Conservation (phyloP, 192 early-diverging fungal species). For the Phlyctochytrium bullatum region DNA sequence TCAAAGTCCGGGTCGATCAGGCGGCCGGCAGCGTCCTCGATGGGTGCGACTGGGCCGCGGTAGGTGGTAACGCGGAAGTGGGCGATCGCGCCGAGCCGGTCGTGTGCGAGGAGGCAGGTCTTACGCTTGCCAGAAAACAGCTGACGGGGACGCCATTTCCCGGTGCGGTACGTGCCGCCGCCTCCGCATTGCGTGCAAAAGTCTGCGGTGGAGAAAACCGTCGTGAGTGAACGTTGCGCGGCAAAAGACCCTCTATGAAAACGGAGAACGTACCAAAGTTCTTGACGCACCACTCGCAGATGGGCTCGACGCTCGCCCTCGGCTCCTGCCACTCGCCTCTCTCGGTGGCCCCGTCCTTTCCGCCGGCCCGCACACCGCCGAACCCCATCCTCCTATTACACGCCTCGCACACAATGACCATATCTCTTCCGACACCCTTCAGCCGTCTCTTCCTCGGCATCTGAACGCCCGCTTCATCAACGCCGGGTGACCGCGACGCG, state of each 20-base stretch:
- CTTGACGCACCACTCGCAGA: background rate
- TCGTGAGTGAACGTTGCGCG: too few relatives aligned
- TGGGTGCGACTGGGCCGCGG: background rate
- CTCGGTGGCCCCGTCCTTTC: background rate
- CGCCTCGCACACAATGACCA: background rate
- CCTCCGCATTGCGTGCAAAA: conserved; percentile 46
- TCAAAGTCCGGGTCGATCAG: background rate
- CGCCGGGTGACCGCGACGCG: background rate
- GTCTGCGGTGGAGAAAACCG: too few relatives aligned
- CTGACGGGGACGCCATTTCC: conserved; percentile 36
- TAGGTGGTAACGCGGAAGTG: background rate
- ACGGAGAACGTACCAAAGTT: background rate
- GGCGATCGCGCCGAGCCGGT: conserved; percentile 4
- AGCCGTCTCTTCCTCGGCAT: background rate
- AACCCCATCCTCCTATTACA: conserved; percentile 5
- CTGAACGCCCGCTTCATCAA: background rate
- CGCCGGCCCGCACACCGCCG: background rate
- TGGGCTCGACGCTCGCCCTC: background rate
- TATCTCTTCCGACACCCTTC: background rate
- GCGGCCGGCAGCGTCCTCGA: background rate
- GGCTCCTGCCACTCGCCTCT: too few relatives aligned
- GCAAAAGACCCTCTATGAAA: too few relatives aligned
- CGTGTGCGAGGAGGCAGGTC: conserved; percentile 29
- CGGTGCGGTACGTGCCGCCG: conserved; percentile 39
- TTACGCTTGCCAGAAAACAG: conserved; percentile 22